These are phyloP conservation scores for Phytophthora citricola DNA, from an alignment of 352 stramenopile genomes.

Conservation along the genomic window DNA sequence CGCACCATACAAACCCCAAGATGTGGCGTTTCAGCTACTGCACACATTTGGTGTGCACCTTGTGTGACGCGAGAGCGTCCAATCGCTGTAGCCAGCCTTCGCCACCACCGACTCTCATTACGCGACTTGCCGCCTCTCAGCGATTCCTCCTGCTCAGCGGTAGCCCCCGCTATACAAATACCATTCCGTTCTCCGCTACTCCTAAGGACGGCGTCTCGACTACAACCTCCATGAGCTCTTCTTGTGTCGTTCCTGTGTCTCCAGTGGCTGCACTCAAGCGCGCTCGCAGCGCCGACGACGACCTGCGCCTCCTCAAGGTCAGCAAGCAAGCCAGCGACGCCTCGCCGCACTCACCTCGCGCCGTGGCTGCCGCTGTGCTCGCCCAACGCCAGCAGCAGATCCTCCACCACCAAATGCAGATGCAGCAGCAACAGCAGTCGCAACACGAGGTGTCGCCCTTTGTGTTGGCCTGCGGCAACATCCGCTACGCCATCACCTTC, in stretches of 20 bases:
- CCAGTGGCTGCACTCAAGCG: constrained; percentile 61
- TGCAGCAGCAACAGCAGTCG: constrained; percentile 23
- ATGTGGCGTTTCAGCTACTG: constrained; percentile 30
- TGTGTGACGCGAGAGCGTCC: constrained; percentile 34
- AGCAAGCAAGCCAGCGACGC: constrained; percentile 59
- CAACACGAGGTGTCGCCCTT: constrained; percentile 43
- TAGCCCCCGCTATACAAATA: constrained; percentile 10
- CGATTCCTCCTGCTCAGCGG: constrained; percentile 3
- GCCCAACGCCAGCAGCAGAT: constrained; percentile 40
- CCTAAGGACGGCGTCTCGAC: constrained; percentile 1
- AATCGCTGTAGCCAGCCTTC: constrained; percentile 38
- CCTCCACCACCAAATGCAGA: constrained; percentile 25
- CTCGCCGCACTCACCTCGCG: constrained; percentile 56
- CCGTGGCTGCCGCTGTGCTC: constrained; percentile 29
- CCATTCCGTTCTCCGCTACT: constrained; percentile 22
- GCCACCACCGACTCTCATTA: constrained; percentile 32
- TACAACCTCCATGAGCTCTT: constrained; percentile 61
- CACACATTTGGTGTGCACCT: constrained; percentile 22
- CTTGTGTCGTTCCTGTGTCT: constrained; percentile 54
- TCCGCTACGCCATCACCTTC: constrained; percentile 77
- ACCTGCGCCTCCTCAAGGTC: constrained; percentile 65
- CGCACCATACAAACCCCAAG: constrained; percentile 27
- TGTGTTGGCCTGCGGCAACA: constrained; percentile 60
- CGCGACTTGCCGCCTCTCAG: constrained; percentile 23
- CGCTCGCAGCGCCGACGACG: constrained; percentile 56